Conservation (phyloP, 176 grass and related monocot species). For the barley (Hordeum vulgare) region MorexV3_pseudomolecules_assembly NC_058521.1:503587668-503588167, state of each 20-base stretch:
- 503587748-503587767: neutral
- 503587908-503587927: neutral
- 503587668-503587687: neutral
- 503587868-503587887: neutral
- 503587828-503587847: neutral
- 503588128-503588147: too few species aligned
- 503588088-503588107: too few species aligned
- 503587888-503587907: neutral
- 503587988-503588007: too few species aligned
- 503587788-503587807: neutral
- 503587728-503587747: neutral
- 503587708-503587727: neutral
- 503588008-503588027: too few species aligned
- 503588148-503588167: too few species aligned
- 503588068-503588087: too few species aligned
- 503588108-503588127: too few species aligned
- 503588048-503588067: too few species aligned
- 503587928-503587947: neutral
- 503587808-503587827: neutral
- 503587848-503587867: neutral
- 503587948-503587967: neutral
- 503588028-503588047: too few species aligned
- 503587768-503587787: neutral
- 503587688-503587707: too few species aligned
- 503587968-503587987: too few species aligned